Percentiles rank a stretch among this genome's conserved stretches.
Evolutionary conservation across 176 grass and related monocot species (phyloP).

Genomic region (Tuctoria greenei): DNA sequence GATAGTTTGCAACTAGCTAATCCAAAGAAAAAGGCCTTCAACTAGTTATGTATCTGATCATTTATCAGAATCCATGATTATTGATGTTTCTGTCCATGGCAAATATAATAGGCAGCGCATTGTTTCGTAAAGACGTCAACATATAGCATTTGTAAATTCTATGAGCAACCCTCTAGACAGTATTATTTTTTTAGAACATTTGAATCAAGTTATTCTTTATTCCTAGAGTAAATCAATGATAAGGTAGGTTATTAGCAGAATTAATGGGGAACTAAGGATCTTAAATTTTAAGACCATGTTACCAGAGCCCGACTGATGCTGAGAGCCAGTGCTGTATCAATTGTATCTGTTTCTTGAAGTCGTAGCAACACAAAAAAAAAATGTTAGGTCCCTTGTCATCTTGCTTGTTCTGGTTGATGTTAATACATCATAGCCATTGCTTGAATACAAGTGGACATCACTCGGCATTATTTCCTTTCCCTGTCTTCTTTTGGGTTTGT

Average conservation of each 20-base stretch:
- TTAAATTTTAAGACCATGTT: neutral
- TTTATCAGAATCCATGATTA: neutral
- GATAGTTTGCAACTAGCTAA: neutral
- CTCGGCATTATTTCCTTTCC: neutral
- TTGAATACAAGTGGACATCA: neutral
- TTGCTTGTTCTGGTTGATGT: slow-evolving; percentile 8
- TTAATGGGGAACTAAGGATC: neutral
- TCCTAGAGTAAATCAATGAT: neutral
- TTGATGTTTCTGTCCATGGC: neutral
- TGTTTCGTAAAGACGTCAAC: neutral
- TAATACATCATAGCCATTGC: neutral
- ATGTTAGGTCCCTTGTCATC: neutral
- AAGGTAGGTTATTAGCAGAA: neutral
- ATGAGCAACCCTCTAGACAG: neutral
- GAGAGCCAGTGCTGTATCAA: neutral
- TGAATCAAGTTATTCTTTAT: neutral
- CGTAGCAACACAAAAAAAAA: slow-evolving; percentile 3
- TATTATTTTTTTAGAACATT: neutral
- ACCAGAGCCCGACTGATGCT: neutral
- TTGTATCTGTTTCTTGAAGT: slow-evolving; percentile 29
- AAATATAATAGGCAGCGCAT: neutral
- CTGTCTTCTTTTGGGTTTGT: neutral
- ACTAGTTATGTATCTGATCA: neutral
- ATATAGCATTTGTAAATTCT: slow-evolving; percentile 3
- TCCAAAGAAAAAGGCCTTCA: neutral